Percentiles rank a stretch among this genome's conserved stretches.
These are phyloP conservation scores for Sporothrix dimorphospora DNA, from an alignment of 2,329 filamentous ascomycete species.

Conservation along the genomic window DNA sequence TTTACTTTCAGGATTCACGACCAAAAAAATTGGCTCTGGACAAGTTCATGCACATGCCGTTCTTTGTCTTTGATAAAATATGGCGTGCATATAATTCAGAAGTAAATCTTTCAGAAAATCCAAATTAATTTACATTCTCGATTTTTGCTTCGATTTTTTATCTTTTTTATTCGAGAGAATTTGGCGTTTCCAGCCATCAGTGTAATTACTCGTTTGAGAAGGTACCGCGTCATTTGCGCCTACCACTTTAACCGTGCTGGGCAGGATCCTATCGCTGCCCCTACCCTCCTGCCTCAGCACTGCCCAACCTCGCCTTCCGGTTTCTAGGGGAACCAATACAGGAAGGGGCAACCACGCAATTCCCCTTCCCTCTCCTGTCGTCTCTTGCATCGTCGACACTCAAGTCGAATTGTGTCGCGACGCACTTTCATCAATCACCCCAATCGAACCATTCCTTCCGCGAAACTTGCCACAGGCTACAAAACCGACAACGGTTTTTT, in stretches of 20 bases:
- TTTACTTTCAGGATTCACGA: constrained; percentile 12
- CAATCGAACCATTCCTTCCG: background rate
- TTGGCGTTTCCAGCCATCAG: background rate
- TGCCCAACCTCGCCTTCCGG: constrained; percentile 22
- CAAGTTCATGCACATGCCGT: background rate
- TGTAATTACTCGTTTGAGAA: constrained; percentile 14
- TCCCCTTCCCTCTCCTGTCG: background rate
- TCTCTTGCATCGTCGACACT: background rate
- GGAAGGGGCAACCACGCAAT: background rate
- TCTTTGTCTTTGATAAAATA: background rate
- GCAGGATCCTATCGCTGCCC: constrained; percentile 6
- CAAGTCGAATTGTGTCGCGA: background rate
- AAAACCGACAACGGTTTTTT: background rate
- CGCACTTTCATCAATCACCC: background rate
- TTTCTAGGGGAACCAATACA: constrained; percentile 21
- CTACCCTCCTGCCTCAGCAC: constrained; percentile 17
- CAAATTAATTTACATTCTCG: background rate
- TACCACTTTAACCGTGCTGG: background rate
- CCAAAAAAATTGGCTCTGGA: background rate
- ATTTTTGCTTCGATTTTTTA: background rate
- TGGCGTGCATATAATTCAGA: too few species aligned
- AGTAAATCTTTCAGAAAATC: background rate
- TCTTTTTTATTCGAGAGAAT: background rate
- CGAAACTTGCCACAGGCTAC: background rate
- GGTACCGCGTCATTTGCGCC: constrained; percentile 3